Conservation (phyloP, 208 protist species). For the Acanthamoeba sp. region DNA sequence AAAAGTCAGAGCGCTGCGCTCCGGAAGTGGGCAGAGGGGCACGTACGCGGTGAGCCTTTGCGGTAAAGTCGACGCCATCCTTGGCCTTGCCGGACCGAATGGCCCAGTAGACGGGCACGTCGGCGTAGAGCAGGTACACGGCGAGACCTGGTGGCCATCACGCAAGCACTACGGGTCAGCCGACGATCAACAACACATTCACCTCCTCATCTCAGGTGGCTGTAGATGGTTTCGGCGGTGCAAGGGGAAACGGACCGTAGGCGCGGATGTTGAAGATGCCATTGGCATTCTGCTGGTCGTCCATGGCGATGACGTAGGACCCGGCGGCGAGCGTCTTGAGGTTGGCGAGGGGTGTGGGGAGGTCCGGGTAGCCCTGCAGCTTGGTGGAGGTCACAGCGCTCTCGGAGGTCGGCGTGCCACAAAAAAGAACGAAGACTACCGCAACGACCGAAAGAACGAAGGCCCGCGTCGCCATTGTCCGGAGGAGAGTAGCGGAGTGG, state of each 20-base stretch:
- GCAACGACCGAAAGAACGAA: not conserved
- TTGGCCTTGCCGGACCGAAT: constrained; percentile 35
- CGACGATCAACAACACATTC: not conserved
- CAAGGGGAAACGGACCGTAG: not conserved
- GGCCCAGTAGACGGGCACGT: constrained; percentile 32
- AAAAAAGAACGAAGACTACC: not conserved
- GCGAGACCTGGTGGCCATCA: constrained; percentile 36
- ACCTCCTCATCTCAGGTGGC: no score
- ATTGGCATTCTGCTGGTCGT: not conserved
- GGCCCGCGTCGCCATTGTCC: not conserved
- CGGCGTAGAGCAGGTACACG: not conserved
- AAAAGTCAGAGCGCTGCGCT: not conserved
- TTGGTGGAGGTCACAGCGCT: not conserved
- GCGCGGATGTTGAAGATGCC: constrained; percentile 6
- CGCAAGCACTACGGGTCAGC: no score
- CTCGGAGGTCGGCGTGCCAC: not conserved
- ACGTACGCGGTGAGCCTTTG: not conserved
- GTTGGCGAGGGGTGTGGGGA: not conserved
- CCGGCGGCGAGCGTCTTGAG: constrained; percentile 14
- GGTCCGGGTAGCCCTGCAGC: constrained; percentile 32
- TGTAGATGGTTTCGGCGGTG: no score
- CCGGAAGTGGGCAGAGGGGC: not conserved
- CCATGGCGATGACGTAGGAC: constrained; percentile 43
- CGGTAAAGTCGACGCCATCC: constrained; percentile 34
- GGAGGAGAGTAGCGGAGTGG: no score